phyloP scores from a whole-genome alignment of 2,329 filamentous ascomycete genomes.

The Colletotrichum spaethianum region DNA sequence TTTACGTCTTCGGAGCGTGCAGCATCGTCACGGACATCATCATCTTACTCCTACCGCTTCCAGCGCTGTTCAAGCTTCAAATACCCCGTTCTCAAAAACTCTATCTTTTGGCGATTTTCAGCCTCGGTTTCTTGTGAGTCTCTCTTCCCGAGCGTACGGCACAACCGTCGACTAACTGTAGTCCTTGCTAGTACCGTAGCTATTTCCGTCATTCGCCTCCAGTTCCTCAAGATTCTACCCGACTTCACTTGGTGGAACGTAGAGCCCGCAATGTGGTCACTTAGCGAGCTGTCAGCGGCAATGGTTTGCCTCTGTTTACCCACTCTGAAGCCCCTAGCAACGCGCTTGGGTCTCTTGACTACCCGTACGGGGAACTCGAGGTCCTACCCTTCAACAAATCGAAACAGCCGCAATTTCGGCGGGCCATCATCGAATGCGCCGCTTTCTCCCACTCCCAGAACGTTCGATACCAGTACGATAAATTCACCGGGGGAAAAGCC shows the following conservation, averaged over 20 bases:
- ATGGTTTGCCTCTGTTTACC: conserved; percentile 45
- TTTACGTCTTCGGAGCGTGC: conserved; percentile 45
- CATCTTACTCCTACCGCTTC: conserved; percentile 47
- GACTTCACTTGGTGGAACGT: conserved; percentile 45
- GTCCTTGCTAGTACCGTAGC: conserved; percentile 41
- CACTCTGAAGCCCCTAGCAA: conserved; percentile 39
- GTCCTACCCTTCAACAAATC: background rate
- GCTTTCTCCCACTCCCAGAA: background rate
- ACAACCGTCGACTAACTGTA: background rate
- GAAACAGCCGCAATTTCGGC: background rate
- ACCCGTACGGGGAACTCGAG: background rate
- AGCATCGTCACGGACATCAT: conserved; percentile 47
- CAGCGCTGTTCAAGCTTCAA: conserved; percentile 45
- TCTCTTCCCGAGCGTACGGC: background rate
- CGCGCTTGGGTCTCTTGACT: conserved; percentile 7
- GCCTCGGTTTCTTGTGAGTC: conserved; percentile 48
- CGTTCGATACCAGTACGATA: background rate
- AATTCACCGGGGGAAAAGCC: conserved; percentile 17
- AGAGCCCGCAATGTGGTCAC: conserved; percentile 44
- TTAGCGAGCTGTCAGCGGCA: conserved; percentile 44
- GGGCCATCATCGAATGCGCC: background rate
- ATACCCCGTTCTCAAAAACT: conserved; percentile 44
- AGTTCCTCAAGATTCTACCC: conserved; percentile 35
- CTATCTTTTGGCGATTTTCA: conserved; percentile 47
- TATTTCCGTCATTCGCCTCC: conserved; percentile 45